Percentiles rank a stretch among this genome's conserved stretches.
phyloP scores from a whole-genome alignment of 2,329 filamentous ascomycete species.

The Aspergillus udagawae region DNA sequence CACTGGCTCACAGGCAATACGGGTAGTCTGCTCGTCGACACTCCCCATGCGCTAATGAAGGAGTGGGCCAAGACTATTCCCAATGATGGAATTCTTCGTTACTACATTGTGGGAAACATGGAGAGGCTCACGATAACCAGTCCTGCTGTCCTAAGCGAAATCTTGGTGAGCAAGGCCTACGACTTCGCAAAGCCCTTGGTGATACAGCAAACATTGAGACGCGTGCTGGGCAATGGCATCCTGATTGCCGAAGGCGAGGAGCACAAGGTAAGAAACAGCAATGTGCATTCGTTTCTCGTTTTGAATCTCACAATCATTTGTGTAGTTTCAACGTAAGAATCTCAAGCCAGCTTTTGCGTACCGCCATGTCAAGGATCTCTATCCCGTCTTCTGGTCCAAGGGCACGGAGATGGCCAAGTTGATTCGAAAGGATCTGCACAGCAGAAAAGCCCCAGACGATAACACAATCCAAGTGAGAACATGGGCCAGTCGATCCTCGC shows the following conservation, averaged over 20 bases:
- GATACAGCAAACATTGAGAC: neutral
- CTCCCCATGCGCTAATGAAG: neutral
- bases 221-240: conserved; percentile 13
- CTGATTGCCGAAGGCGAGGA: conserved; percentile 15
- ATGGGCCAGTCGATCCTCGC: conserved; percentile 43
- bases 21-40: conserved; percentile 1
- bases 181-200: conserved; percentile 10
- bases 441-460: neutral
- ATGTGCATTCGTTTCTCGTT: neutral
- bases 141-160: conserved; percentile 47
- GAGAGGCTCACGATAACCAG: conserved; percentile 44
- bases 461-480: conserved; percentile 4
- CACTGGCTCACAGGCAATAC: neutral
- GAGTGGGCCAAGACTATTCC: conserved; percentile 44
- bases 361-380: neutral
- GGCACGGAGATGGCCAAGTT: neutral
- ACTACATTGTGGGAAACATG: conserved; percentile 44
- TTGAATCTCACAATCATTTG: too few species aligned
- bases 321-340: neutral
- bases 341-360: neutral
- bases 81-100: conserved; percentile 49
- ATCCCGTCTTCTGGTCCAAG: neutral
- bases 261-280: conserved; percentile 2
- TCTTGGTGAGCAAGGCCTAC: conserved; percentile 43
- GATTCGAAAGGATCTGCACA: neutral